Evolutionary conservation across 2,329 filamentous ascomycete species (phyloP), one percentile per base, ranked within the genome.

Genomic region (Thelonectria discophora): DNA sequence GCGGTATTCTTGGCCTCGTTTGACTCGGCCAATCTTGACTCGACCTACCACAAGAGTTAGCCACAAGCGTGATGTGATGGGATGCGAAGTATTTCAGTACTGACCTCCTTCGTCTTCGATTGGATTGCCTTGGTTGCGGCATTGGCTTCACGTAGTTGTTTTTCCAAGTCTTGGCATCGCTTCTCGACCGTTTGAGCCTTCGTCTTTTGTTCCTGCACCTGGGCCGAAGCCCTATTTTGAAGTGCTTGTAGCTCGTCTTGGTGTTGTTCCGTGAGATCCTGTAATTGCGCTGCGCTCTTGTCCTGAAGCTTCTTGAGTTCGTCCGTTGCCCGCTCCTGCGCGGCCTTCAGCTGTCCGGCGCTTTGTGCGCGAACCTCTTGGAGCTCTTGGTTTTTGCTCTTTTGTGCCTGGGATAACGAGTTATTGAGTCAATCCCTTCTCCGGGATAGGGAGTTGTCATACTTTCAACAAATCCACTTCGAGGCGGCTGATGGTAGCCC

Each of bases 381-480:
- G 1, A 90, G 73, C 65, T 91, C 89, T 65, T 87, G 82, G 0
- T 80, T 73, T 68, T 86, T 86, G 61, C 83, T 82, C 72, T 88
- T 89, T 70, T 83, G 86, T 45, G 84, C 82, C 82, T 89, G 74
- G 15, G 40, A 60, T 47, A 10, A 4, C 39, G 10, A 7, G 50
- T 64, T 55, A 60, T 30, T 30, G 5, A 8, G 54, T 18, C 13
- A 17, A 12, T 42, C n/a, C 6, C 37, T 47, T n/a, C 13, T 11
- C 11, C 11, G 34, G 7, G 7, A 18, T 2, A 24, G 34, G 37
- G 13, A 34, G 8, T 17, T 17, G 3, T 64, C 72, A 56, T 72
- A 85, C 86, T 80, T 88, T 89, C 75, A 86, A 81, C 12, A 89
- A 66, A 66, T 88, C 85, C 34, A 86, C 84, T 72, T 91, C 85